Evolutionary conservation across 202 grass and related monocot species (phyloP).

Genomic region (Setaria italica): DNA sequence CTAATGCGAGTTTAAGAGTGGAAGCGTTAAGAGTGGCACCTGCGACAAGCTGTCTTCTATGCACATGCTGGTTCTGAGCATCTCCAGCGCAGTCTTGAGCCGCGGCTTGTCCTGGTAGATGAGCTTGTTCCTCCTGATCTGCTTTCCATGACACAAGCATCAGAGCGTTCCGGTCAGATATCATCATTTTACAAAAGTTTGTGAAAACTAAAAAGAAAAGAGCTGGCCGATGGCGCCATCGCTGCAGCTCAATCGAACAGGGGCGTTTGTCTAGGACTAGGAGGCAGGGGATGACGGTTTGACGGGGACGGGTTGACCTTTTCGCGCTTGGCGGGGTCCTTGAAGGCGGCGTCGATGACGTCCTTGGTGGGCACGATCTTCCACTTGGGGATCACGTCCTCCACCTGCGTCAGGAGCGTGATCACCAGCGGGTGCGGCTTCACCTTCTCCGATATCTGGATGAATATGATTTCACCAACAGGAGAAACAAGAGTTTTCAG

Average conservation of each 20-base stretch:
- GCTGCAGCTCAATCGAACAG: too few relatives aligned
- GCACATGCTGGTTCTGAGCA: slow-evolving; percentile 88
- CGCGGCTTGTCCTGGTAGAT: slow-evolving; percentile 95
- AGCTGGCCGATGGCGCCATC: too few relatives aligned
- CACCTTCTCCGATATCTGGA: slow-evolving; percentile 94
- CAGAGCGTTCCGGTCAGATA: not conserved
- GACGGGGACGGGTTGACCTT: slow-evolving; percentile 41
- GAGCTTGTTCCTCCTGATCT: slow-evolving; percentile 86
- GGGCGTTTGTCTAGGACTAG: too few relatives aligned
- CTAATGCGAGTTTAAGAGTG: too few relatives aligned
- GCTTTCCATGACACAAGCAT: slow-evolving; percentile 31
- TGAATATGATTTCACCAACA: not conserved
- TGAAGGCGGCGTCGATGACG: slow-evolving; percentile 89
- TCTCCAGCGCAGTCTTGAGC: slow-evolving; percentile 83
- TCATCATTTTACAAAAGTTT: not conserved
- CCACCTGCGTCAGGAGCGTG: slow-evolving; percentile 71
- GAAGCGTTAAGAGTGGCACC: slow-evolving; percentile 36
- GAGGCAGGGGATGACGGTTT: not conserved
- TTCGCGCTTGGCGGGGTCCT: slow-evolving; percentile 82
- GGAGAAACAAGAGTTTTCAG: not conserved
- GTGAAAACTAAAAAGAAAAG: not conserved
- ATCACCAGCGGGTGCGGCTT: slow-evolving; percentile 82
- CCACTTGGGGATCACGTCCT: slow-evolving; percentile 91
- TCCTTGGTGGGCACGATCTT: slow-evolving; percentile 94
- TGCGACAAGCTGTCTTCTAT: slow-evolving; percentile 74